Conservation (phyloP, 371 early-diverging fungal species). For the Rhizopus microsporus region DNA sequence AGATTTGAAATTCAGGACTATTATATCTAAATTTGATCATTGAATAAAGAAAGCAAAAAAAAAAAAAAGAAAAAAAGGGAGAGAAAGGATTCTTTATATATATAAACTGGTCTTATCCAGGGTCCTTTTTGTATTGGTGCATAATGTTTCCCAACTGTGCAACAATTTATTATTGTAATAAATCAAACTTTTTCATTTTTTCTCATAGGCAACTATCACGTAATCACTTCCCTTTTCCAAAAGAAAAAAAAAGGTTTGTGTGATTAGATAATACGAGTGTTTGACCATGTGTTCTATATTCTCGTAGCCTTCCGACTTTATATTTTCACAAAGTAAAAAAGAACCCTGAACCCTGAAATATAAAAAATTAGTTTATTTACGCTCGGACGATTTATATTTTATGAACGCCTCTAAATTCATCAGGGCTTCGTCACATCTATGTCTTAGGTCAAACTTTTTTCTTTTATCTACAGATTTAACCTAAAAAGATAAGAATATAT, state of each 20-base stretch:
- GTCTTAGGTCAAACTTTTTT: conserved; percentile 67
- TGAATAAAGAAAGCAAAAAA: conserved; percentile 7
- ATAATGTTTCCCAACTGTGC: conserved; percentile 21
- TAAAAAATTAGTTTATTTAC: conserved; percentile 6
- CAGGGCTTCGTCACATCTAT: conserved; percentile 80
- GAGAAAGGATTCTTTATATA: conserved; percentile 5
- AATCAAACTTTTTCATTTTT: neutral
- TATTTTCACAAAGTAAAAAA: neutral
- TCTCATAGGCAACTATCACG: conserved; percentile 8
- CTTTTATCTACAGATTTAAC: conserved; percentile 74
- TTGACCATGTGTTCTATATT: neutral
- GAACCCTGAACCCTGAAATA: conserved; percentile 17
- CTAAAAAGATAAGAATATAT: conserved; percentile 28
- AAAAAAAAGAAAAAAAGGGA: conserved; percentile 8
- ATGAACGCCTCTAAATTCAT: conserved; percentile 84
- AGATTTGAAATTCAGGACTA: conserved; percentile 60
- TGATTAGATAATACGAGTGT: neutral
- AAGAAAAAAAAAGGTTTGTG: neutral
- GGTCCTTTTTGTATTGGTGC: conserved; percentile 25
- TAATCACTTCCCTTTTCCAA: neutral
- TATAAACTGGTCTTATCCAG: conserved; percentile 21
- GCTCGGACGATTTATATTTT: conserved; percentile 71
- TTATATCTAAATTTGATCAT: conserved; percentile 48
- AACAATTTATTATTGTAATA: neutral
- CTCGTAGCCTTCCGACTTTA: neutral